A percentile compares a stretch with the other conserved stretches of the same genome.
These are phyloP conservation scores for Hanseniaspora taiwanica DNA, from an alignment of 805 yeast species.

Conservation along the genomic window DNA sequence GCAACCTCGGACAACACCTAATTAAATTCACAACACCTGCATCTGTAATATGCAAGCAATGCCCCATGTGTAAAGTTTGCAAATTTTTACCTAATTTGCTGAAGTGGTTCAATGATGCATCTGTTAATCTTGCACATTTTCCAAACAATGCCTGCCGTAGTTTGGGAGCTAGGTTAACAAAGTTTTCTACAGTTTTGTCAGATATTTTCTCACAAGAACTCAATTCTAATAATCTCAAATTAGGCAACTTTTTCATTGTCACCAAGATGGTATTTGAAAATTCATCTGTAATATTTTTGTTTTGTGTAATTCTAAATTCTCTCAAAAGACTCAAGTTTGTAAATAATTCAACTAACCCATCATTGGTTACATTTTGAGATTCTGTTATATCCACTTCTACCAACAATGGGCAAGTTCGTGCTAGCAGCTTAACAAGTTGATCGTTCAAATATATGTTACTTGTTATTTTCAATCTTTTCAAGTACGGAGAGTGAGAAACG, in stretches of 20 bases:
- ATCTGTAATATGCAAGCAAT: slow-evolving; percentile 84
- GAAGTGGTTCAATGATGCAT: slow-evolving; percentile 58
- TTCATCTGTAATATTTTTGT: slow-evolving; percentile 53
- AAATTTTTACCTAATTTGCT: slow-evolving; percentile 64
- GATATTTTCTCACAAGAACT: slow-evolving; percentile 74
- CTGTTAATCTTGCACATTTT: slow-evolving; percentile 79
- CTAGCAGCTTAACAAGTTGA: slow-evolving; percentile 43
- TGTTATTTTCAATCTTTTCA: slow-evolving; percentile 73
- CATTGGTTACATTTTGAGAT: slow-evolving; percentile 60
- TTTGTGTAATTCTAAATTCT: slow-evolving; percentile 72
- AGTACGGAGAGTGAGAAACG: slow-evolving; percentile 50
- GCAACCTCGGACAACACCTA: slow-evolving; percentile 68
- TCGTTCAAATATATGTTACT: slow-evolving; percentile 58
- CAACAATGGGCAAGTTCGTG: slow-evolving; percentile 59
- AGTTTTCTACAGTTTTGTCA: slow-evolving; percentile 60
- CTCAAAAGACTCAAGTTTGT: slow-evolving; percentile 55
- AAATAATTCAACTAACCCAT: slow-evolving; percentile 44
- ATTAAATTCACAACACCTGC: slow-evolving; percentile 67
- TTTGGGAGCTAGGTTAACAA: slow-evolving; percentile 70
- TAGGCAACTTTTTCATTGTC: slow-evolving; percentile 31
- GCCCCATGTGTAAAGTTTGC: slow-evolving; percentile 88
- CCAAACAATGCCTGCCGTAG: slow-evolving; percentile 79
- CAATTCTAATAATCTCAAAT: slow-evolving; percentile 69
- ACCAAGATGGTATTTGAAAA: slow-evolving; percentile 31
- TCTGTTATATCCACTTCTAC: slow-evolving; percentile 86